These are phyloP conservation scores for Kwoniella sp. DNA, from an alignment of 768 basidiomycete genomes.

Conservation along the genomic window DNA sequence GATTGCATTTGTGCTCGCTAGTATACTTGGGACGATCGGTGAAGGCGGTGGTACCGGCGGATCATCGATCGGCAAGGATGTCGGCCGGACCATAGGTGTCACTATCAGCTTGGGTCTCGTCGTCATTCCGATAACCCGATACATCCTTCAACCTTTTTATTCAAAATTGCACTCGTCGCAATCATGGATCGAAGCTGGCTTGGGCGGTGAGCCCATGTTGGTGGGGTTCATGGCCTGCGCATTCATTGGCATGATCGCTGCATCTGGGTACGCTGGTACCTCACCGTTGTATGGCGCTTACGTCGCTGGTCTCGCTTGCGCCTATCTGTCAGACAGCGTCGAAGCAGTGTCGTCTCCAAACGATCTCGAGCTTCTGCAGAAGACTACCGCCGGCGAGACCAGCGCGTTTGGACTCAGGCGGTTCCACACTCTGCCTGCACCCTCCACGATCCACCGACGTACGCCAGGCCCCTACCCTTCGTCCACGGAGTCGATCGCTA, in stretches of 20 bases:
- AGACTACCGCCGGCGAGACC: neutral
- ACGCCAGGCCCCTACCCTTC: neutral
- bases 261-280: conserved; percentile 62
- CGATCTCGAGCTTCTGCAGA: neutral
- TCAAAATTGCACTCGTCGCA: conserved; percentile 2
- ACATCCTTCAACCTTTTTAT: conserved; percentile 44
- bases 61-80: conserved; percentile 37
- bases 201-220: conserved; percentile 11
- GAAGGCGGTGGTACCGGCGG: conserved; percentile 10
- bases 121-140: conserved; percentile 57
- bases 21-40: conserved; percentile 59
- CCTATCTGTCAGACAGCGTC: conserved; percentile 47
- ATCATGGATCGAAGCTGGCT: conserved; percentile 5
- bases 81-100: conserved; percentile 64
- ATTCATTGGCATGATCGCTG: conserved; percentile 61
- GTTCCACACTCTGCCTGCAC: conserved; percentile 1
- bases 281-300: conserved; percentile 69
- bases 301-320: conserved; percentile 63
- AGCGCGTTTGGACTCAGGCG: neutral
- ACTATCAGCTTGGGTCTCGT: conserved; percentile 62
- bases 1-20: conserved; percentile 65
- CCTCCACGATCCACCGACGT: neutral
- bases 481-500: neutral
- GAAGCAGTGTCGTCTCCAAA: neutral
- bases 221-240: conserved; percentile 58